phyloP scores from a whole-genome alignment of 2,329 filamentous ascomycete species.

The Waltergamsia citrina region DNA sequence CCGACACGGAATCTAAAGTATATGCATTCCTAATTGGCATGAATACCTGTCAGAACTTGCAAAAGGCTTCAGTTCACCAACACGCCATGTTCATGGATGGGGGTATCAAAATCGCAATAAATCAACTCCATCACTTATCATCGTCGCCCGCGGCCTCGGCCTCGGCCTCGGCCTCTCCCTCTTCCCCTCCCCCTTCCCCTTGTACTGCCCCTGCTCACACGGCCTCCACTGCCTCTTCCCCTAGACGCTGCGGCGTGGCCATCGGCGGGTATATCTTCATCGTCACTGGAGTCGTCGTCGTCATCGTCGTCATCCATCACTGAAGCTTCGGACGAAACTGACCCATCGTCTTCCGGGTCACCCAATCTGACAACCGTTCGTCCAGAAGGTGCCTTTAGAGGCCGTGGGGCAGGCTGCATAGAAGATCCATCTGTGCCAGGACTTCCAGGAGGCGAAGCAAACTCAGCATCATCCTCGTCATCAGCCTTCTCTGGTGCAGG shows the following conservation, averaged over 20 bases:
- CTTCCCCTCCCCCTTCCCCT: conserved; percentile 13
- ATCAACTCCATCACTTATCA: too few relatives aligned
- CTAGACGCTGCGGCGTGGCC: conserved; percentile 1
- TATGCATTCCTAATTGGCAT: too few relatives aligned
- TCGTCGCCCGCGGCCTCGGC: too few relatives aligned
- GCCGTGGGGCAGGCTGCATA: background rate
- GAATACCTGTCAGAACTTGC: too few relatives aligned
- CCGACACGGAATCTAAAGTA: too few relatives aligned
- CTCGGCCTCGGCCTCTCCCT: conserved; percentile 1
- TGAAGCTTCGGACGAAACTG: background rate
- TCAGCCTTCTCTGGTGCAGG: too few relatives aligned
- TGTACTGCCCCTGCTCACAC: conserved; percentile 9
- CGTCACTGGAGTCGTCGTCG: conserved; percentile 3
- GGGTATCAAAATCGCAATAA: too few relatives aligned
- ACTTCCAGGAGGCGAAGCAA: background rate
- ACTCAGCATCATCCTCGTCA: background rate
- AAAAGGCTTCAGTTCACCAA: too few relatives aligned
- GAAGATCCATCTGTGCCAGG: too few relatives aligned
- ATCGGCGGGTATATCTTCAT: conserved; percentile 5
- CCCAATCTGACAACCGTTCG: conserved; percentile 4
- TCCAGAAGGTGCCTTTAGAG: conserved; percentile 1
- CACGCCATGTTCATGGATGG: too few relatives aligned
- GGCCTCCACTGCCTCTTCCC: conserved; percentile 7
- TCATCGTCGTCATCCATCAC: background rate
- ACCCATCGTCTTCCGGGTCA: conserved; percentile 1